Evolutionary conservation across 805 yeast species (phyloP).

Genomic region (Cyberlindnera suaveolens): DNA sequence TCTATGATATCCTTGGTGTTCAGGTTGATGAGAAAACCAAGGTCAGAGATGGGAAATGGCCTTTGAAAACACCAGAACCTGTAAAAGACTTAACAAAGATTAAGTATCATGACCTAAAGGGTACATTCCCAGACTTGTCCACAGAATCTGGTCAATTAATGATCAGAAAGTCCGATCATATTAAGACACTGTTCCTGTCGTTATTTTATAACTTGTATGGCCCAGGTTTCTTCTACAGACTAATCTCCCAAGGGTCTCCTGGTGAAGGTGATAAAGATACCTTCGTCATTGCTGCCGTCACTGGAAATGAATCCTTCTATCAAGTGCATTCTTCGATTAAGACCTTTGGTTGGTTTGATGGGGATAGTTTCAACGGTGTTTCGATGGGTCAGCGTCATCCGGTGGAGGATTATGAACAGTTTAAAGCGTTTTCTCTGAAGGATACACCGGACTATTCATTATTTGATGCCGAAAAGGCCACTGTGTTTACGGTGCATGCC

Average conservation of each 20-base stretch:
- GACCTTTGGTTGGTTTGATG: conserved; percentile 23
- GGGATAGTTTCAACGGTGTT: conserved; percentile 49
- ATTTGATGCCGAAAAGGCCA: conserved; percentile 11
- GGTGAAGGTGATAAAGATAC: conserved; percentile 84
- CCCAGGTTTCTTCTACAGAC: conserved; percentile 58
- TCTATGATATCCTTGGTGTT: conserved; percentile 46
- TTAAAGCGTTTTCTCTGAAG: background rate
- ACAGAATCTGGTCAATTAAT: conserved; percentile 68
- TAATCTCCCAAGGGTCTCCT: conserved; percentile 65
- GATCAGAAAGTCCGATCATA: conserved; percentile 52
- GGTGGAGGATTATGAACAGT: conserved; percentile 42
- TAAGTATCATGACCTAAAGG: conserved; percentile 54
- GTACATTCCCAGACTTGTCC: conserved; percentile 60
- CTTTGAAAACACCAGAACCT: conserved; percentile 6
- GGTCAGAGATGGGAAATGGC: conserved; percentile 21
- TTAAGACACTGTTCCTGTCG: conserved; percentile 51
- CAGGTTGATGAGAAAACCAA: conserved; percentile 23
- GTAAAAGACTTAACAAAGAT: conserved; percentile 23
- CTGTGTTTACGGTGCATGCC: conserved; percentile 32
- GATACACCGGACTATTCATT: conserved; percentile 6
- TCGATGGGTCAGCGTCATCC: conserved; percentile 79
- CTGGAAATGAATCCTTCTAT: conserved; percentile 30
- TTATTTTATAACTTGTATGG: conserved; percentile 64
- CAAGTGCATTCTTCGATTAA: conserved; percentile 35
- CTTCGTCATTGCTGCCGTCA: conserved; percentile 56